Base-by-base conservation (phyloP, 371 early-diverging fungal genomes). In the Rhizomucor pusillus region DNA sequence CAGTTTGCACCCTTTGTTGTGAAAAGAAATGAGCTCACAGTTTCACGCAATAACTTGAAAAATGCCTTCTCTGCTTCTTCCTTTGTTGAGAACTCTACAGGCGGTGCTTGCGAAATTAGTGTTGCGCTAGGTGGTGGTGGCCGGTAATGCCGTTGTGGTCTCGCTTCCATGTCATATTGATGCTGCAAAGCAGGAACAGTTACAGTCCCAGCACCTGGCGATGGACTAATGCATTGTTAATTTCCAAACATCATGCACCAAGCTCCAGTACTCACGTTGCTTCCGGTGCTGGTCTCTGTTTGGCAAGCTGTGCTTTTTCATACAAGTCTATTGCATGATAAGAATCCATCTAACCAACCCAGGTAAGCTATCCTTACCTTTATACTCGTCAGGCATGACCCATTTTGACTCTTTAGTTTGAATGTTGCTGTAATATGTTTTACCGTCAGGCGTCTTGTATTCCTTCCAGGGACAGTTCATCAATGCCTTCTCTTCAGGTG, bases 51-150 rank as follows among this genome's bases (percentile, higher is more conserved):
- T 57, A 95, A 52, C 10, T 80, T 67, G 46, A 71, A 75, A 67
- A 94, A 96, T 0, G 92, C 94, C 16, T 75, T 75, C 53, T 92
- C 90, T 1, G 97, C 95, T 34, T 92, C 91, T 60, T 93, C 92
- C 41, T 79, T 83, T 0, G 90, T 85, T 3, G 77, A 60, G 62
- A 88, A 90, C 47, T 88, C 86, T 9, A 79, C 66, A n/a, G 62
- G 67, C 22, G 69, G 53, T 7, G 59, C 49, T 36, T 61, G 63
- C 0, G 59, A 53, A 10, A 57, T 40, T 5, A 61, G 55, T 1
- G 59, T 44, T 14, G 60, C 57, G 23, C 49, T 62, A 11, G 63
- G 60, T 23, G 62, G 59, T 25, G 54, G 62, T 60, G 50, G 60
- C 43, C 37, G 46, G 20, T 44, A 39, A n/a, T 25, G 39, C 18